Evolutionary conservation across 805 yeast genomes (phyloP).

Genomic region (Saccharomyces eubayanus): DNA sequence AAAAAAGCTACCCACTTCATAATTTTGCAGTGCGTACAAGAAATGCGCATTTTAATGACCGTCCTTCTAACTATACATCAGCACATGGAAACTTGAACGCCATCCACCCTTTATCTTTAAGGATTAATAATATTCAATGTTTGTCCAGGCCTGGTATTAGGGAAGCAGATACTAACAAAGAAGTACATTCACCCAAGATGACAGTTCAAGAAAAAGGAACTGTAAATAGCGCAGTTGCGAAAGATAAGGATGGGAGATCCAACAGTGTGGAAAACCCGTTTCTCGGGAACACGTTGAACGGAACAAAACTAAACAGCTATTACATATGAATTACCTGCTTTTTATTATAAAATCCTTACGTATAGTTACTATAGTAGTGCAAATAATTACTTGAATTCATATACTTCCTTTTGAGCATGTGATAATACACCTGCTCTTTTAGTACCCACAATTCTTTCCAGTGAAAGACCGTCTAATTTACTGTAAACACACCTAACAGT

Average conservation of each 20-base stretch:
- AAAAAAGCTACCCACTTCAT: background rate
- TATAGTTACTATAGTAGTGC: background rate
- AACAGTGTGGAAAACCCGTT: background rate
- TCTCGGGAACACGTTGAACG: background rate
- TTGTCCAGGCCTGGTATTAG: background rate
- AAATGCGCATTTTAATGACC: background rate
- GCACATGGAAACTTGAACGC: background rate
- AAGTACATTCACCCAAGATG: background rate
- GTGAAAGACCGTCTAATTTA: conserved; percentile 67
- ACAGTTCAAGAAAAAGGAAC: background rate
- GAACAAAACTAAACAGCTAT: background rate
- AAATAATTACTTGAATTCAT: conserved; percentile 50
- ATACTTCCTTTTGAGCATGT: conserved; percentile 63
- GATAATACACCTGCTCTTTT: conserved; percentile 60
- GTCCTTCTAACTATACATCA: background rate
- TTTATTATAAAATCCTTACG: background rate
- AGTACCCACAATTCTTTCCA: conserved; percentile 81
- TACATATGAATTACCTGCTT: background rate
- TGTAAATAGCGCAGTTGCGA: background rate
- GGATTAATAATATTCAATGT: background rate
- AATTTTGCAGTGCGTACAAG: background rate
- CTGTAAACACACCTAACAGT: conserved; percentile 58
- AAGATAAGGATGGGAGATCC: background rate
- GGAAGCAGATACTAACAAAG: background rate
- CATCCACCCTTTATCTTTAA: background rate